Conservation (phyloP, 2,329 filamentous ascomycete genomes). For the Aspergillus sp. region DNA sequence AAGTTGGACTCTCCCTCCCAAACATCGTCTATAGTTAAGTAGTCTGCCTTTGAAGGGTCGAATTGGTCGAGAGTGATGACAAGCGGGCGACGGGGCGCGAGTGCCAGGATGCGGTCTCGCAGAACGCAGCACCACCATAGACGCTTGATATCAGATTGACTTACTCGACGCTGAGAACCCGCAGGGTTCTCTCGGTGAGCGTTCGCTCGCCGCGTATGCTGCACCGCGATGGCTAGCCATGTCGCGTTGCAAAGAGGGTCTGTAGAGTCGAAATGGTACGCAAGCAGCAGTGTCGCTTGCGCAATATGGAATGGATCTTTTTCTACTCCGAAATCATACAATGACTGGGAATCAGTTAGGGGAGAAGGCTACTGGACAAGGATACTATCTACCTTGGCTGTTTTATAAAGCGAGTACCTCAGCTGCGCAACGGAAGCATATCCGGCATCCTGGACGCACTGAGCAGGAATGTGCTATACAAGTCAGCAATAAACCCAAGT, state of each 20-base stretch:
- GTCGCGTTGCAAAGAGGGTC: neutral
- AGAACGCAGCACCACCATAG: slow-evolving; percentile 1
- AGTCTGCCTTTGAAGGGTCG: neutral
- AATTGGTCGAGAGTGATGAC: neutral
- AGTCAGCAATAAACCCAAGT: neutral
- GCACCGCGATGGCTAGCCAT: neutral
- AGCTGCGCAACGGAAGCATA: neutral
- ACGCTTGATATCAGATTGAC: neutral
- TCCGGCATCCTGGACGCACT: neutral
- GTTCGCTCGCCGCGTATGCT: neutral
- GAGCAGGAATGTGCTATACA: neutral
- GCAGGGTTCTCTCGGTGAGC: neutral
- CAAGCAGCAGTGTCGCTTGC: neutral
- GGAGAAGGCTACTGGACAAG: neutral
- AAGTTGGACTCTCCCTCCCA: neutral
- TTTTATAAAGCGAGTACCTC: neutral
- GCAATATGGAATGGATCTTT: neutral
- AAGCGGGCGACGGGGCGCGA: neutral
- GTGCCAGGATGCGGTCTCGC: neutral
- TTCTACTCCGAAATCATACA: neutral
- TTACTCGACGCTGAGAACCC: no score
- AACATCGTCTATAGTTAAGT: neutral
- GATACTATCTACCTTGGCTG: neutral
- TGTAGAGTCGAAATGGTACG: neutral
- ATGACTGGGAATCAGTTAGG: neutral